These are phyloP conservation scores for Kodamaea anthophila DNA, from an alignment of 1,139 yeast genomes.

Conservation along the genomic window DNA sequence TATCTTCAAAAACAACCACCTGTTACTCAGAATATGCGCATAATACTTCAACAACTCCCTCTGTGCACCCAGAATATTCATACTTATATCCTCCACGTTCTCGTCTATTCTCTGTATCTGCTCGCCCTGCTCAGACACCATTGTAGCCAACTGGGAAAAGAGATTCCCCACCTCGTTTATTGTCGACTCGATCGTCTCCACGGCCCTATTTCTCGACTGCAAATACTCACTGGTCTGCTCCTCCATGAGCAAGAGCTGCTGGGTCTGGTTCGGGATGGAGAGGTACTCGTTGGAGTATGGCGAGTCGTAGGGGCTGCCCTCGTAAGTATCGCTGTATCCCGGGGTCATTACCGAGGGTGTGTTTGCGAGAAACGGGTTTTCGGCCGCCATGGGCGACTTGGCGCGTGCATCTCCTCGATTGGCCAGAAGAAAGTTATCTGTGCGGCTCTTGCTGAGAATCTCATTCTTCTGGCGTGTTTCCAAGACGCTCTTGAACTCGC, in stretches of 20 bases:
- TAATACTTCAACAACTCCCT: conserved; percentile 87
- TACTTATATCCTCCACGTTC: conserved; percentile 86
- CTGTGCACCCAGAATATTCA: conserved; percentile 91
- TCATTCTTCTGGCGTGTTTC: conserved; percentile 85
- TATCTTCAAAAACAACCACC: conserved; percentile 87
- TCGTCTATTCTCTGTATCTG: conserved; percentile 92
- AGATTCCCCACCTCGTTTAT: conserved; percentile 94
- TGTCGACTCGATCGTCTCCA: conserved; percentile 91
- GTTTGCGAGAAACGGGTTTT: conserved; percentile 38
- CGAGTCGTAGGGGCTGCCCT: conserved; percentile 9
- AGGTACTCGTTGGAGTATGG: conserved; percentile 34
- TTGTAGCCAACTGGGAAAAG: conserved; percentile 90
- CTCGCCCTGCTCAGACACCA: conserved; percentile 98
- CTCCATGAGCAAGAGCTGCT: conserved; percentile 66
- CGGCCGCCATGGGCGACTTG: conserved; percentile 17
- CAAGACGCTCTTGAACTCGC: conserved; percentile 82
- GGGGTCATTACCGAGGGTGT: conserved; percentile 4
- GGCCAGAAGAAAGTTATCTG: conserved; percentile 69
- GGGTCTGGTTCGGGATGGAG: conserved; percentile 69
- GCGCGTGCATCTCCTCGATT: conserved; percentile 13
- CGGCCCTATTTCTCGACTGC: conserved; percentile 83
- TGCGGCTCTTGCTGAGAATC: conserved; percentile 70
- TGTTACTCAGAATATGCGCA: conserved; percentile 78
- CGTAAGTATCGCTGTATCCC: conserved; percentile 1
- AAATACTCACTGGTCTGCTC: conserved; percentile 73